Conservation (phyloP, 352 stramenopile genomes). For the Globisporangium paddicum region DNA sequence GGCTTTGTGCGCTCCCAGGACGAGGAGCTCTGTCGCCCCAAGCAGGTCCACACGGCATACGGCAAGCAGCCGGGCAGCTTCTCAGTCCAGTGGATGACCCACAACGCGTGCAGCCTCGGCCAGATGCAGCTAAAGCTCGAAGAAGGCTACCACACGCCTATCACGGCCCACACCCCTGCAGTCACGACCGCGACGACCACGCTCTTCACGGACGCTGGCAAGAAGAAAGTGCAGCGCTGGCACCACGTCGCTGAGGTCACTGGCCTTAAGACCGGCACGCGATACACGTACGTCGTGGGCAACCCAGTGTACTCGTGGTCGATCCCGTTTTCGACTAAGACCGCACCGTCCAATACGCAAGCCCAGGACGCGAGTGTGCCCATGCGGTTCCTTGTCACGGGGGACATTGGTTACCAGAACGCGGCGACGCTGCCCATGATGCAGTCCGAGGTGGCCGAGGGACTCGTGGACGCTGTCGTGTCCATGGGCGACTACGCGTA, state of each 20-base stretch:
- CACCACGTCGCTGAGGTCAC: conserved; percentile 67
- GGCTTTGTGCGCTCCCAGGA: conserved; percentile 30
- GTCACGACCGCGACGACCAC: conserved; percentile 42
- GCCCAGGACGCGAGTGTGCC: conserved; percentile 21
- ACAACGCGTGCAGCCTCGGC: conserved; percentile 42
- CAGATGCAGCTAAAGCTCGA: conserved; percentile 48
- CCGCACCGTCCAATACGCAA: conserved; percentile 36
- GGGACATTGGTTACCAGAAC: conserved; percentile 89
- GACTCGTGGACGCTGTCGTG: conserved; percentile 71
- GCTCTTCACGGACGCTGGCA: conserved; percentile 62
- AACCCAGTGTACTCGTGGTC: conserved; percentile 76
- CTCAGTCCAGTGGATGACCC: conserved; percentile 77
- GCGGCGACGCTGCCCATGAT: conserved; percentile 86
- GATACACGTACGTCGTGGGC: conserved; percentile 84
- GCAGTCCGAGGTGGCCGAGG: conserved; percentile 78
- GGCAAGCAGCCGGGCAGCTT: conserved; percentile 51
- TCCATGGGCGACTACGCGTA: conserved; percentile 90
- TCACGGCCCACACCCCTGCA: conserved; percentile 36
- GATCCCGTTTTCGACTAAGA: conserved; percentile 76
- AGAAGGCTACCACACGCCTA: conserved; percentile 47
- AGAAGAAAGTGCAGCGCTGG: conserved; percentile 50
- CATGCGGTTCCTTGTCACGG: conserved; percentile 73
- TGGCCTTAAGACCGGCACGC: conserved; percentile 50
- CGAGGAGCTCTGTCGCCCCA: conserved; percentile 55
- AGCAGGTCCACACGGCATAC: conserved; percentile 82